phyloP scores from a whole-genome alignment of 1,284 basidiomycete species.

The Hortiboletus rubellus region DNA sequence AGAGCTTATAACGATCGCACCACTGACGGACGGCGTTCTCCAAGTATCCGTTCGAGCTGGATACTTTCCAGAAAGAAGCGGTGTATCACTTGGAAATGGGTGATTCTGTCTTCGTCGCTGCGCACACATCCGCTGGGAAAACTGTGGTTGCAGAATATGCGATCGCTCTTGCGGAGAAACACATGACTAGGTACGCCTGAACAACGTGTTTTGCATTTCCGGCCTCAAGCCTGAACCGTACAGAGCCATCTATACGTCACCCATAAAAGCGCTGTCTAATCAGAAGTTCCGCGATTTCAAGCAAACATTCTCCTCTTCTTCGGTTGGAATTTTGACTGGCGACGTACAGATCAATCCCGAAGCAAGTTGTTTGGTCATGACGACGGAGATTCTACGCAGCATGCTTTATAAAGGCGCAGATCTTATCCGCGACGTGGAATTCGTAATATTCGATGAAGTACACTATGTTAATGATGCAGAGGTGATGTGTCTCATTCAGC shows the following conservation, averaged over 20 bases:
- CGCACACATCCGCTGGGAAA: constrained; percentile 99
- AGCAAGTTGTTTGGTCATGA: constrained; percentile 96
- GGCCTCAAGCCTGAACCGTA: constrained; percentile 3
- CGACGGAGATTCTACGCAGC: constrained; percentile 97
- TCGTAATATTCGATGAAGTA: constrained; percentile 99
- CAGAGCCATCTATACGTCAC: constrained; percentile 98
- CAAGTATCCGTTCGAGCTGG: constrained; percentile 85
- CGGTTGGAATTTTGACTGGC: constrained; percentile 96
- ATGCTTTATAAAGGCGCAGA: constrained; percentile 99
- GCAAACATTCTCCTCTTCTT: constrained; percentile 88
- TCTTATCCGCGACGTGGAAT: constrained; percentile 97
- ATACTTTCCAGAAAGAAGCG: constrained; percentile 96
- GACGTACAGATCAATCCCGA: constrained; percentile 99
- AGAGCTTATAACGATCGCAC: neutral
- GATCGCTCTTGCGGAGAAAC: constrained; percentile 93
- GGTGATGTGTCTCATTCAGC: constrained; percentile 47
- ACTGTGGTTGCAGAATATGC: constrained; percentile 99
- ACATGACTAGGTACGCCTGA: constrained; percentile 87
- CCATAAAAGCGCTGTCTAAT: constrained; percentile 98
- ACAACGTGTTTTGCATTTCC: constrained; percentile 13
- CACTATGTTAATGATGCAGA: constrained; percentile 99
- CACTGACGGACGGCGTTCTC: constrained; percentile 35
- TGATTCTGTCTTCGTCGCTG: constrained; percentile 98
- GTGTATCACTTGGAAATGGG: constrained; percentile 98
- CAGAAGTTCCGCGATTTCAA: constrained; percentile 99